Evolutionary conservation across 73 alveolate species (phyloP), one percentile per base, ranked within the genome.

Genomic region (Paramecium tetraurelia): DNA sequence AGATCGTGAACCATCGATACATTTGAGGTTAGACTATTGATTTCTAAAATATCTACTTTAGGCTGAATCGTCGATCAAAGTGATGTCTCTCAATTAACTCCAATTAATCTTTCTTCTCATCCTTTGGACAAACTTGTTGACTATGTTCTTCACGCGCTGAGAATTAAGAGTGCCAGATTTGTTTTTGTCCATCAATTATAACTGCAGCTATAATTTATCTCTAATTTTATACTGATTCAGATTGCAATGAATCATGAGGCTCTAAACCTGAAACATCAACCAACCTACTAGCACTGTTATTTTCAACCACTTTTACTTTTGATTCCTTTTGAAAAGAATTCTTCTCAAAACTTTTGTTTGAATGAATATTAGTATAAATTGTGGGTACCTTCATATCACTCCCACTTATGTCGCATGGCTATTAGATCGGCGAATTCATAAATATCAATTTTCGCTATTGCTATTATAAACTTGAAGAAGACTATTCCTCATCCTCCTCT

Each of bases 371-470:
- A 40, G 90, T 41, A 14, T 41, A 40, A 40, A 80, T 44, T 80
- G 90, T 80, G 7, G 90, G 90, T 24, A 80, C 90, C 24, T 80
- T 80, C 44, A 80, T 46, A 48, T 80, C 90, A 43, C 90, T 80
- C 27, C 90, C 90, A 44, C 46, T 4, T 22, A 21, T 1, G 6
- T 80, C 90, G 2, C 44, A 24, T 5, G 90, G 90, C 75, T 80
- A 80, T 14, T 22, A 20, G 16, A 80, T 20, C 2, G 53, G 10
- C 10, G 57, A 44, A 24, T 80, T 41, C 48, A 31, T 21, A 14
- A 20, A 22, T 44, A 48, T 75, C 38, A 33, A 33, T 21, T 40
- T 40, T 21, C 35, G 63, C 40, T 36, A 20, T 80, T 4, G 7
- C 20, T 7, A 43, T 3, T 41, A 14, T 48, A 31, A 16, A 36